Conservation (phyloP, 768 basidiomycete genomes). For the Amanita fuliginea region DNA sequence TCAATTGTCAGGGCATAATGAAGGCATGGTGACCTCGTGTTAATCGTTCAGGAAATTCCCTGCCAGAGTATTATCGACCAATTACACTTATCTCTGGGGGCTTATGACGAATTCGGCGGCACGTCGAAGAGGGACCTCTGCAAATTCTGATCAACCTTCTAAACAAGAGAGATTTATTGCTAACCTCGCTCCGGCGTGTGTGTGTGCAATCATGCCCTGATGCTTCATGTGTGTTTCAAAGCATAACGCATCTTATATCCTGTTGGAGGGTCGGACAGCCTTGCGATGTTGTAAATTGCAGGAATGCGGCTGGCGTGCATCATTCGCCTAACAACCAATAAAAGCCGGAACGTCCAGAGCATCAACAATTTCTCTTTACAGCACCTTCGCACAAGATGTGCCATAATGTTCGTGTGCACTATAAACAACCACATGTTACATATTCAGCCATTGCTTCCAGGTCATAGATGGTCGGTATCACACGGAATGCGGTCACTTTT, state of each 20-base stretch:
- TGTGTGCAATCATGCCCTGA: neutral
- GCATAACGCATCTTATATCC: neutral
- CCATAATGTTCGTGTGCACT: slow-evolving; percentile 46
- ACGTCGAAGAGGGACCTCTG: too few relatives aligned
- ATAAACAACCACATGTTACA: slow-evolving; percentile 1
- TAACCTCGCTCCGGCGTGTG: neutral
- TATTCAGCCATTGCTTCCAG: slow-evolving; percentile 21
- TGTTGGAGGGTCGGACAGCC: slow-evolving; percentile 28
- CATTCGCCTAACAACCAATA: slow-evolving; percentile 10
- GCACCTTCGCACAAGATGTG: slow-evolving; percentile 38
- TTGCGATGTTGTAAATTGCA: slow-evolving; percentile 21
- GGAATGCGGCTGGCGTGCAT: slow-evolving; percentile 33
- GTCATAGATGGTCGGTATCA: slow-evolving; percentile 71
- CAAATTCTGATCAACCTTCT: neutral
- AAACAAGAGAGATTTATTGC: neutral
- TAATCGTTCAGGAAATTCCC: neutral
- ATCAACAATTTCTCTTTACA: neutral
- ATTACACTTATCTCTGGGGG: neutral
- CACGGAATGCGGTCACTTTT: slow-evolving; percentile 60
- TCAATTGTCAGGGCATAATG: neutral
- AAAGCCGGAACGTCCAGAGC: neutral
- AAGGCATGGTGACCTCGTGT: neutral
- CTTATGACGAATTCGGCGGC: too few relatives aligned
- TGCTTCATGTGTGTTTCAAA: neutral
- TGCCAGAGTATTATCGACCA: neutral